These are phyloP conservation scores for Wickerhamiella lipophila DNA, from an alignment of 805 yeast genomes.

Conservation along the genomic window DNA sequence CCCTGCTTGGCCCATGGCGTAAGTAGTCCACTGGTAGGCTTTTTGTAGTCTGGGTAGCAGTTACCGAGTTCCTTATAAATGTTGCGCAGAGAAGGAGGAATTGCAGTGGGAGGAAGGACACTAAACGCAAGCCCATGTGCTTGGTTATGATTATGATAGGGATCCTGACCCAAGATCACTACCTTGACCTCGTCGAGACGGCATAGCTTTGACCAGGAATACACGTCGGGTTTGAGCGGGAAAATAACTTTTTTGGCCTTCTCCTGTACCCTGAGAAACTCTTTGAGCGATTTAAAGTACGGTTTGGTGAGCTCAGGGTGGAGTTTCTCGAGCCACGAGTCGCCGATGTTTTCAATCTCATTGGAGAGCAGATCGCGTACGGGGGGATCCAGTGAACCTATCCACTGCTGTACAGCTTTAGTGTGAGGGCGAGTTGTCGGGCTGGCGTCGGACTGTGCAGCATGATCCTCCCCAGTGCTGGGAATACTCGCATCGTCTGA, in stretches of 20 bases:
- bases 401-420: conserved; percentile 38
- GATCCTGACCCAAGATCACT: conserved; percentile 87
- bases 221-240: conserved; percentile 66
- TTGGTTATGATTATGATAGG: conserved; percentile 83
- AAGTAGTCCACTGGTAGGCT: conserved; percentile 47
- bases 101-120: conserved; percentile 68
- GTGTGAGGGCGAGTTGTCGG: conserved; percentile 21
- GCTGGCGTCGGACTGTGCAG: conserved; percentile 26
- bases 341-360: conserved; percentile 60
- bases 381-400: conserved; percentile 36
- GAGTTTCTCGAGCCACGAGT: conserved; percentile 63
- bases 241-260: conserved; percentile 42
- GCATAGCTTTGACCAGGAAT: conserved; percentile 84
- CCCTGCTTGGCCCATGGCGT: conserved; percentile 81
- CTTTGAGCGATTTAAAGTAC: conserved; percentile 63
- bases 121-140: conserved; percentile 96
- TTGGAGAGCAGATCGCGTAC: conserved; percentile 40
- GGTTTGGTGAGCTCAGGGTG: conserved; percentile 68
- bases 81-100: conserved; percentile 80
- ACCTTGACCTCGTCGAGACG: conserved; percentile 65
- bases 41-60: conserved; percentile 56
- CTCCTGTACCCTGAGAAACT: conserved; percentile 42
- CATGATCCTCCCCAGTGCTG: not conserved
- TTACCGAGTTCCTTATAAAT: conserved; percentile 65
- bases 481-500: not conserved